Conservation (phyloP, 129 eudicot genomes). For the Smallanthus sonchifolius region DNA sequence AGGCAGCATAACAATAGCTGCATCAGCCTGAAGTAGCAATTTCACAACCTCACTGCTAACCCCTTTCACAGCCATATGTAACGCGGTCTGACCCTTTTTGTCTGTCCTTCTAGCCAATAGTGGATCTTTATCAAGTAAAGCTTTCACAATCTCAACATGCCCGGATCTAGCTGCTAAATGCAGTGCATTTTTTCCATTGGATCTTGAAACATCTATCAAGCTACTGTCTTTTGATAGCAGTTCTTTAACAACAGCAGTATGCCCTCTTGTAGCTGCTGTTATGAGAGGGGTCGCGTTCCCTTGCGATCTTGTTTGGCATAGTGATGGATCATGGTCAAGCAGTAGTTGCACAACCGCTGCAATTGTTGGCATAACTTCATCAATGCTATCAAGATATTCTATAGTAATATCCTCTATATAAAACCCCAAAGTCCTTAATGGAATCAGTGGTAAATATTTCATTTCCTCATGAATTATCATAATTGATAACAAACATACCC, state of each 20-base stretch:
- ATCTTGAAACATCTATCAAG: conserved; percentile 37
- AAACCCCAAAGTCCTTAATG: not conserved
- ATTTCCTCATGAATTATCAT: too few species aligned
- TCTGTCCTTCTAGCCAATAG: conserved; percentile 63
- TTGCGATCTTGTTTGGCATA: conserved; percentile 56
- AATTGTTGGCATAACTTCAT: conserved; percentile 15
- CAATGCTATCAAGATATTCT: not conserved
- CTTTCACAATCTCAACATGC: conserved; percentile 62
- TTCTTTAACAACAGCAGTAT: conserved; percentile 60
- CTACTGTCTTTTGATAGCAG: conserved; percentile 53
- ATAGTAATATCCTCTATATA: not conserved
- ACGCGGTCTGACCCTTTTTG: conserved; percentile 73
- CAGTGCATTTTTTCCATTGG: conserved; percentile 70
- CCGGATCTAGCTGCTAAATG: conserved; percentile 77
- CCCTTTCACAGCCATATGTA: conserved; percentile 92
- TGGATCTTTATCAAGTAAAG: conserved; percentile 61
- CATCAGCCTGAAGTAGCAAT: conserved; percentile 59
- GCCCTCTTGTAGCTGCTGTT: conserved; percentile 74
- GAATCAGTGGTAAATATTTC: too few species aligned
- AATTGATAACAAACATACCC: too few species aligned
- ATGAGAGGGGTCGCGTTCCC: conserved; percentile 68
- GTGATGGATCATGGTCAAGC: conserved; percentile 60
- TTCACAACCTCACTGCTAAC: conserved; percentile 57
- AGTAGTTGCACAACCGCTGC: conserved; percentile 73
- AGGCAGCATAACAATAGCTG: conserved; percentile 67